A percentile compares a stretch with the other conserved stretches of the same genome.
These are phyloP conservation scores for Penicillium sp. DNA, from an alignment of 2,329 filamentous ascomycete species.

Conservation along the genomic window DNA sequence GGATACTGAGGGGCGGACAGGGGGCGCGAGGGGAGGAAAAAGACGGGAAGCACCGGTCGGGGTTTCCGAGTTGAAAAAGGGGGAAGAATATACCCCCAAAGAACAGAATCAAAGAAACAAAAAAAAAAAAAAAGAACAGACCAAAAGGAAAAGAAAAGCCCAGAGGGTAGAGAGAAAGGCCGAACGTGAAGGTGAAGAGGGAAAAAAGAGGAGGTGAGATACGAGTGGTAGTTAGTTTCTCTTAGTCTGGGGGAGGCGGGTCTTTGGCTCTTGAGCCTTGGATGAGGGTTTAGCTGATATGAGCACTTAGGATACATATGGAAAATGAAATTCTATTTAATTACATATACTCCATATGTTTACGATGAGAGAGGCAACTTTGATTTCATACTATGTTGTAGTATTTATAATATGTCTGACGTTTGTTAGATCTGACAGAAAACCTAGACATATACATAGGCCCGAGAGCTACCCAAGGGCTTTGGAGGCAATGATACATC, in stretches of 20 bases:
- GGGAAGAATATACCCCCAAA: slow-evolving; percentile 6
- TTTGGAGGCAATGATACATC: background rate
- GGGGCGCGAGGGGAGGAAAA: slow-evolving; percentile 27
- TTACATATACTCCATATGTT: background rate
- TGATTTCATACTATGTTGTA: background rate
- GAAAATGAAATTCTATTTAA: background rate
- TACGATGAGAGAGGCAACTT: background rate
- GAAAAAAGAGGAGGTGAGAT: slow-evolving; percentile 21
- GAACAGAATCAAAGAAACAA: slow-evolving; percentile 15
- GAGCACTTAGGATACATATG: background rate
- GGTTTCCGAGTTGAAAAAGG: slow-evolving; percentile 13
- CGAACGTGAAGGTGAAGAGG: slow-evolving; percentile 17
- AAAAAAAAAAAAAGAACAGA: slow-evolving; percentile 14
- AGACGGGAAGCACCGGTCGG: slow-evolving; percentile 18
- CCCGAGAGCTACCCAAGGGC: background rate
- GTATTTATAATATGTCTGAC: background rate
- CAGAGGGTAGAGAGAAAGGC: slow-evolving; percentile 1
- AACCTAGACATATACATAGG: background rate
- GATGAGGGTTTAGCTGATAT: slow-evolving; percentile 3
- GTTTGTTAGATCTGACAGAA: background rate
- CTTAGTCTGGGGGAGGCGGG: slow-evolving; percentile 24
- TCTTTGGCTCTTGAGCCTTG: slow-evolving; percentile 8
- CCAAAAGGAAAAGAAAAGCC: slow-evolving; percentile 16
- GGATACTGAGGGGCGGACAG: slow-evolving; percentile 25
- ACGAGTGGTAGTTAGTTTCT: slow-evolving; percentile 17